Percentiles rank a stretch among this genome's conserved stretches.
phyloP scores from a whole-genome alignment of 768 basidiomycete species.

The Suillus decipiens region DNA sequence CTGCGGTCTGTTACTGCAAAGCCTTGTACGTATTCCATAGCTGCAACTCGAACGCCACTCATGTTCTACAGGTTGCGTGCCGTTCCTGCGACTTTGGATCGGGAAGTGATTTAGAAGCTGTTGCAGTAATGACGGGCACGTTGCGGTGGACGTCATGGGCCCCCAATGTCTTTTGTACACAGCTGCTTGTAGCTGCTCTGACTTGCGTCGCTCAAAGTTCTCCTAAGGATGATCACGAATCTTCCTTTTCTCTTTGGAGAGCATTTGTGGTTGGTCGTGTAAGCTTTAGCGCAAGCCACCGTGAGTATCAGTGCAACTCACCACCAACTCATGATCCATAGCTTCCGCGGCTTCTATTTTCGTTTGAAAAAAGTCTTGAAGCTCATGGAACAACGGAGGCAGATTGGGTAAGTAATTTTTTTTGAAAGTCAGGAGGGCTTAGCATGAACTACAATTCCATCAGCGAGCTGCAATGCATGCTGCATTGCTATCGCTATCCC shows the following conservation, averaged over 20 bases:
- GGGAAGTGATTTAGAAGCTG: slow-evolving; percentile 54
- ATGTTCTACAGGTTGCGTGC: slow-evolving; percentile 48
- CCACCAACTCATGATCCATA: slow-evolving; percentile 27
- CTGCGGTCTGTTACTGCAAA: slow-evolving; percentile 59
- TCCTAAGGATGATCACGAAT: slow-evolving; percentile 31
- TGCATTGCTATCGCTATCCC: slow-evolving; percentile 49
- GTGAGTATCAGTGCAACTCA: slow-evolving; percentile 1
- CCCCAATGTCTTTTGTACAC: slow-evolving; percentile 64
- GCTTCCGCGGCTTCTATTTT: slow-evolving; percentile 61
- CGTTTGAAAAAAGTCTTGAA: slow-evolving; percentile 57
- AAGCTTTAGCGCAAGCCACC: slow-evolving; percentile 25
- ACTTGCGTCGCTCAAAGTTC: slow-evolving; percentile 59
- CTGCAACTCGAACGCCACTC: slow-evolving; percentile 4
- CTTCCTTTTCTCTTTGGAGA: slow-evolving; percentile 56
- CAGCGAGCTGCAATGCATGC: slow-evolving; percentile 47
- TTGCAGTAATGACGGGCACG: slow-evolving; percentile 54
- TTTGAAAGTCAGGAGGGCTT: background rate
- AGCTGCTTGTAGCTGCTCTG: slow-evolving; percentile 63
- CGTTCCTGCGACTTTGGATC: slow-evolving; percentile 64
- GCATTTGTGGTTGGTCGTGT: slow-evolving; percentile 75
- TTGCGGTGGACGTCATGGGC: slow-evolving; percentile 68
- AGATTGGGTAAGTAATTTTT: slow-evolving; percentile 55
- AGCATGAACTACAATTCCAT: slow-evolving; percentile 16
- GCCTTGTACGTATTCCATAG: slow-evolving; percentile 49
- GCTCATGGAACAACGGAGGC: slow-evolving; percentile 45